These are phyloP conservation scores for Tulasnella sp. DNA, from an alignment of 768 basidiomycete genomes.

Conservation along the genomic window DNA sequence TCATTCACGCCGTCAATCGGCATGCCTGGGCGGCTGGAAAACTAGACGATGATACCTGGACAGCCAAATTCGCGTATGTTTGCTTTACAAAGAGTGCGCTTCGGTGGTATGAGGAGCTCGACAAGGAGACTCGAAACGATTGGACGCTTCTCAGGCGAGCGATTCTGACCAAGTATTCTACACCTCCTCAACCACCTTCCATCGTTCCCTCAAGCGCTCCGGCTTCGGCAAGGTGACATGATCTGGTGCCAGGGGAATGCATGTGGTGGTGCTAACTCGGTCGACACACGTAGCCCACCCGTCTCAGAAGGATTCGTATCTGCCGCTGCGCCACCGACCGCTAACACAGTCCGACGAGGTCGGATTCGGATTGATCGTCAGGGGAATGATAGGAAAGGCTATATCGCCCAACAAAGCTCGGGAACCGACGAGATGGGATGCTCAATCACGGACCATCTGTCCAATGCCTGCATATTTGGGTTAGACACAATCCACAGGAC, in stretches of 20 bases:
- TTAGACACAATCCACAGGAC: no score
- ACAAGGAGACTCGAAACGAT: neutral
- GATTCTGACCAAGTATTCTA: neutral
- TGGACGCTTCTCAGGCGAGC: neutral
- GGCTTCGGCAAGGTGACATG: neutral
- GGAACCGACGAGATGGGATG: no score
- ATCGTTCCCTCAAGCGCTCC: neutral
- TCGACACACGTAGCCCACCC: no score
- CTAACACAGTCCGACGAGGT: neutral
- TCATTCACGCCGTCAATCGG: neutral
- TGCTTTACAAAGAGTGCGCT: slow-evolving; percentile 1
- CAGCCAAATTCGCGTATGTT: neutral
- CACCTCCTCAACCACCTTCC: neutral
- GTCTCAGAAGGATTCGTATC: neutral
- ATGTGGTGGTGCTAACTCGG: no score
- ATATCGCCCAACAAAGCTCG: no score
- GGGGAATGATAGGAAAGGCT: no score
- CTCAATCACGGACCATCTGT: no score
- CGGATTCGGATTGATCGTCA: neutral
- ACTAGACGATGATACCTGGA: neutral
- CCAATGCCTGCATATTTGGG: no score
- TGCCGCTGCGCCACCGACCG: neutral
- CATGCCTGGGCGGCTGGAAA: neutral
- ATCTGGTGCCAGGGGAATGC: no score
- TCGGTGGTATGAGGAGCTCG: slow-evolving; percentile 2